Evolutionary conservation across 108 stramenopile genomes (phyloP), one percentile per base, ranked within the genome.

Genomic region (Skeletonema marinoi): DNA sequence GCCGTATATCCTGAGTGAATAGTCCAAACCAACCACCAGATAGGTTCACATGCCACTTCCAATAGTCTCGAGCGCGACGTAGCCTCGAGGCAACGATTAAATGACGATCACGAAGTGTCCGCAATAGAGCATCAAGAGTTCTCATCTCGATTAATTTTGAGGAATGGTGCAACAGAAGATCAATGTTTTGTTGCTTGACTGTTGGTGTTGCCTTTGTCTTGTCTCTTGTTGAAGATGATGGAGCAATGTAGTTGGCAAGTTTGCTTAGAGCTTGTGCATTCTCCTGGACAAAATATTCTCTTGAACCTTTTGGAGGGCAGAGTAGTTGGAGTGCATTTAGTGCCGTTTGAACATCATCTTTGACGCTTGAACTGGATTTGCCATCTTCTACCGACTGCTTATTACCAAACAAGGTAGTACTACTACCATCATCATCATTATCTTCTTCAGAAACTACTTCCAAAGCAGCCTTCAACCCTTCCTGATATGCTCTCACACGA

Each of bases 51-150:
- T 80, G 80, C 65, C 81, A 83, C 33, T 82, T 77, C 91, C 93
- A 92, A 64, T 90, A 84, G 46, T 84, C 64, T 44, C 75, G 80
- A 6, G 87, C 77, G n/a, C 88, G 77, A 14, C 74, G 65, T 54
- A 94, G 41, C 13, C 93, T 85, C 65, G 78, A 78, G 0, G 87
- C 77, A 2, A 88, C 84, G 4, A 75, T 73, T 10, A 94, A 62
- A 25, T 92, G 83, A 3, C 93, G 88, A 71, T 94, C 89, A 16
- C 93, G 88, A 30, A 82, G 69, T 7, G 83, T 81, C 1, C 93
- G 88, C 9, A 94, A 59, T 19, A 90, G 64, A 17, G 88, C 83
- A 75, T 94, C 93, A 46, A 89, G 46, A 0, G 80, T 67, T 3
- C 89, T 78, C 9, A 89, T 65, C 66, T 94, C 91, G 42, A 81